Evolutionary conservation across 1,139 yeast species (phyloP).

Genomic region (Suhomyces kunorum): DNA sequence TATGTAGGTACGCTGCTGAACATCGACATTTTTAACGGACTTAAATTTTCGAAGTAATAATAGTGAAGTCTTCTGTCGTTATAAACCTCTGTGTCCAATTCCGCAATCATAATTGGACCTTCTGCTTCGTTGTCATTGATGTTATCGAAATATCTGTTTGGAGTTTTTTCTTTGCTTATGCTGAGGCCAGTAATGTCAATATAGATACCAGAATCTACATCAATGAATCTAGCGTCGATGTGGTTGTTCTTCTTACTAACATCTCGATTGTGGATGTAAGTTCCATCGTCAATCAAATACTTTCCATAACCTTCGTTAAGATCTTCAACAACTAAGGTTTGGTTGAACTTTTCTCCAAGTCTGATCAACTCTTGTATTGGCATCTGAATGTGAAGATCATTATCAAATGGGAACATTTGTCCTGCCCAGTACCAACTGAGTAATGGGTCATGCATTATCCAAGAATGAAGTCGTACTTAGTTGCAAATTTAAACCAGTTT

Average conservation of each 20-base stretch:
- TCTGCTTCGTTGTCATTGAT: constrained; percentile 16
- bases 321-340: constrained; percentile 26
- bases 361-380: constrained; percentile 21
- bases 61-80: constrained; percentile 28
- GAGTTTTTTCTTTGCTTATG: constrained; percentile 17
- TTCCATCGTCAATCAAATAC: constrained; percentile 28
- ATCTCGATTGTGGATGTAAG: constrained; percentile 27
- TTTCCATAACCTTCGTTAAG: constrained; percentile 30
- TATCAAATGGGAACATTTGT: constrained; percentile 24
- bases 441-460: constrained; percentile 27
- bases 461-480: constrained; percentile 34
- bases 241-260: constrained; percentile 23
- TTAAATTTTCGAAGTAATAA: constrained; percentile 24
- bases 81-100: constrained; percentile 18
- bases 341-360: constrained; percentile 20
- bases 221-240: constrained; percentile 31
- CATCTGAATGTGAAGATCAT: constrained; percentile 25
- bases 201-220: constrained; percentile 30
- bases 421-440: constrained; percentile 28
- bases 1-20: constrained; percentile 24
- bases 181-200: constrained; percentile 30
- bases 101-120: constrained; percentile 14
- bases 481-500: constrained; percentile 38
- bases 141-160: constrained; percentile 12
- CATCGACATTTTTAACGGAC: constrained; percentile 25